These are phyloP conservation scores for Echinosophora koreensis DNA, from an alignment of 306 rosid genomes.

Conservation along the genomic window DNA sequence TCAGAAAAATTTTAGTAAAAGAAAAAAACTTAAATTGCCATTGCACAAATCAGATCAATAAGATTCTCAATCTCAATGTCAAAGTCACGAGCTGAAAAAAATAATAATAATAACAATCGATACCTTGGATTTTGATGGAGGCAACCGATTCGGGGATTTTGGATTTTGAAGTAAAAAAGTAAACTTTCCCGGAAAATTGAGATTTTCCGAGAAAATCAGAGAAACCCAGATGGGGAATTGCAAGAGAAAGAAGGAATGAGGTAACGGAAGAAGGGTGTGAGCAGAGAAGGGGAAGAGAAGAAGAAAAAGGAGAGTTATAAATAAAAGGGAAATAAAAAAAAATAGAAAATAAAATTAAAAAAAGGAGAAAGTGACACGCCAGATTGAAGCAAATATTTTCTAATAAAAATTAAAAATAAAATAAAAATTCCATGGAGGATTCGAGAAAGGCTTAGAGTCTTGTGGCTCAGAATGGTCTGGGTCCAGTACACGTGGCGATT, in stretches of 20 bases:
- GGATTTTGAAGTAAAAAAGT: constrained; percentile 9
- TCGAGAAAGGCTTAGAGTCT: constrained; percentile 63
- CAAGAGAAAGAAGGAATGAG: constrained; percentile 29
- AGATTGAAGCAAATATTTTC: constrained; percentile 29
- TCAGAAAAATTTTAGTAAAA: background rate
- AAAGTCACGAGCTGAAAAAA: background rate
- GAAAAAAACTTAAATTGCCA: background rate
- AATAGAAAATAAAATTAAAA: background rate
- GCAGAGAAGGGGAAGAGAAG: constrained; percentile 25
- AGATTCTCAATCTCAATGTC: constrained; percentile 49
- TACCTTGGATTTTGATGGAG: constrained; percentile 50
- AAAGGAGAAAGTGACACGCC: constrained; percentile 59
- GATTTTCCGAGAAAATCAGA: constrained; percentile 46
- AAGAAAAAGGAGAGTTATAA: constrained; percentile 43
- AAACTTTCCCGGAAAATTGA: constrained; percentile 39
- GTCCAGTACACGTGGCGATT: constrained; percentile 62
- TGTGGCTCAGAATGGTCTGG: constrained; percentile 73
- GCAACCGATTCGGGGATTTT: constrained; percentile 30
- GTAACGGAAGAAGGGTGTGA: constrained; percentile 30
- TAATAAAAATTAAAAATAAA: background rate
- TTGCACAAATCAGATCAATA: constrained; percentile 55
- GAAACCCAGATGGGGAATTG: constrained; percentile 44
- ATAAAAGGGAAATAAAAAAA: constrained; percentile 21
- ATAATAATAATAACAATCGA: background rate
- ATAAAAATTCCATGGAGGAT: constrained; percentile 46